phyloP scores from a whole-genome alignment of 257 asterid genomes.

The Rhazya stricta region DNA sequence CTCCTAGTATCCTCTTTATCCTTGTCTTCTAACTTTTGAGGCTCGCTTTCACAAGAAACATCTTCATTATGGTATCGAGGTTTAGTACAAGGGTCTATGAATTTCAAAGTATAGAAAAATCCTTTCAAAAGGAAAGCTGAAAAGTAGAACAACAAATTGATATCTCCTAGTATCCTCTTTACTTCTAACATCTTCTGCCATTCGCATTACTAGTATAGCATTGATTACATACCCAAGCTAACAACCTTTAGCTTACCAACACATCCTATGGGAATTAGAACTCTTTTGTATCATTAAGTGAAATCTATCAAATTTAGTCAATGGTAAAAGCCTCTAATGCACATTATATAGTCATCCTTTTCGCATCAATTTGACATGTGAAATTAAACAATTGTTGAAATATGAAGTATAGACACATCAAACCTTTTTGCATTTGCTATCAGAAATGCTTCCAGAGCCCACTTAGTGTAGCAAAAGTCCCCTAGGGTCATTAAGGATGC shows the following conservation, averaged over 20 bases:
- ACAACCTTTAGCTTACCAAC: background rate
- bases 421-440: slow-evolving; percentile 79
- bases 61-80: background rate
- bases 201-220: background rate
- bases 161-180: background rate
- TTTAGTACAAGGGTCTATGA: background rate
- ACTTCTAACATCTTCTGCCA: background rate
- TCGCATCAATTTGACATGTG: background rate
- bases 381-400: background rate
- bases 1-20: background rate
- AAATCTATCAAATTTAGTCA: background rate
- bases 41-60: background rate
- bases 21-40: background rate
- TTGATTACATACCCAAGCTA: background rate
- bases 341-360: background rate
- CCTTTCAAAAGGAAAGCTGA: background rate
- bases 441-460: slow-evolving; percentile 94
- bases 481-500: slow-evolving; percentile 38
- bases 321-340: background rate
- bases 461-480: slow-evolving; percentile 61
- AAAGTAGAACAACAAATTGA: background rate
- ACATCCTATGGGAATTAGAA: too few species aligned
- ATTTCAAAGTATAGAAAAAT: background rate
- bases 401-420: background rate
- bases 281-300: background rate